phyloP scores from a whole-genome alignment of 1,284 basidiomycete genomes.

The Gomphus bonarii region DNA sequence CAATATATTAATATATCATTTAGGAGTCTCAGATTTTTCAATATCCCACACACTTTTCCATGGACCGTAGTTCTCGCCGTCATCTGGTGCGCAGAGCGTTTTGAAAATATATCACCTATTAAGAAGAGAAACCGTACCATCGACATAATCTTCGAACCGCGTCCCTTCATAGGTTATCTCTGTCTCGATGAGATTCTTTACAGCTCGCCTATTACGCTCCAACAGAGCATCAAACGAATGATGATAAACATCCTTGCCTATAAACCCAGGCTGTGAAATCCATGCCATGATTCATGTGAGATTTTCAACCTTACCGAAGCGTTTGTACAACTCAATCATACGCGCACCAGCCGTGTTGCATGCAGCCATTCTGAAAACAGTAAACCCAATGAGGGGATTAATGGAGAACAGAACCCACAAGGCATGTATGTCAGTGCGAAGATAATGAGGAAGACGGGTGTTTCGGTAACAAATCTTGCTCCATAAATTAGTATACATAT shows the following conservation, averaged over 20 bases:
- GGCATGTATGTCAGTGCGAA: conserved; percentile 11
- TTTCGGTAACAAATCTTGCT: conserved; percentile 17
- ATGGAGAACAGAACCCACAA: not conserved
- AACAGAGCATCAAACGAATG: not conserved
- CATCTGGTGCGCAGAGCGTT: conserved; percentile 11
- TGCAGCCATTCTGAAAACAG: not conserved
- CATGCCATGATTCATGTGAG: too few relatives aligned
- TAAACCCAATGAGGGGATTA: not conserved
- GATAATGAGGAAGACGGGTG: conserved; percentile 22
- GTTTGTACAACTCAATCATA: not conserved
- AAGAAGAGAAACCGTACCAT: conserved; percentile 2
- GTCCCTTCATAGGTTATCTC: conserved; percentile 17
- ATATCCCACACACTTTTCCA: conserved; percentile 18
- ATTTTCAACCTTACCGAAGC: not conserved
- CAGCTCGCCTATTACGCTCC: conserved; percentile 16
- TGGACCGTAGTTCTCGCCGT: conserved; percentile 19
- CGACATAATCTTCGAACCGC: conserved; percentile 21
- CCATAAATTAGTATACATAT: conserved; percentile 13
- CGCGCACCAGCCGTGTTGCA: not conserved
- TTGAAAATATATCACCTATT: not conserved
- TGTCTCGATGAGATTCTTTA: conserved; percentile 17
- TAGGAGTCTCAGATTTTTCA: not conserved
- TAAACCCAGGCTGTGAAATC: not conserved
- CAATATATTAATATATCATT: not conserved
- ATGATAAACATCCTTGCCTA: not conserved